phyloP scores from a whole-genome alignment of 306 rosid species.

The Quillaja saponaria region DNA sequence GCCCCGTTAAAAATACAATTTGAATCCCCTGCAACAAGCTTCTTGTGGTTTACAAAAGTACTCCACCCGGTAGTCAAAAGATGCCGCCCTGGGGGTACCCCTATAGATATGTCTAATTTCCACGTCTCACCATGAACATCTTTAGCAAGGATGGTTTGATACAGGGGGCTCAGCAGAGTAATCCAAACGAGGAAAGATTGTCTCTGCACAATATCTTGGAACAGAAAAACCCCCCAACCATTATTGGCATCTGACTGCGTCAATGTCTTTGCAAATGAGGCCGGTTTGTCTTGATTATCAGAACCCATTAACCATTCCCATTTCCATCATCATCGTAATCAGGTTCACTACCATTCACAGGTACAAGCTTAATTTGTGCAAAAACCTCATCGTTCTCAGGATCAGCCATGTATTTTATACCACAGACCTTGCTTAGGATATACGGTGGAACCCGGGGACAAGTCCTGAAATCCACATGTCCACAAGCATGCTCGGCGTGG shows the following conservation, averaged over 20 bases:
- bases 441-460: slow-evolving; percentile 57
- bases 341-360: slow-evolving; percentile 38
- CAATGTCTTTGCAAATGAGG: slow-evolving; percentile 82
- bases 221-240: slow-evolving; percentile 96
- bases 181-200: slow-evolving; percentile 85
- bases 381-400: slow-evolving; percentile 81
- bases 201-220: slow-evolving; percentile 90
- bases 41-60: slow-evolving; percentile 89
- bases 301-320: slow-evolving; percentile 48
- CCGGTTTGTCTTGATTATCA: slow-evolving; percentile 64
- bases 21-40: slow-evolving; percentile 89
- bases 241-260: slow-evolving; percentile 97
- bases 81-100: slow-evolving; percentile 93
- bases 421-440: slow-evolving; percentile 59
- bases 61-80: slow-evolving; percentile 98
- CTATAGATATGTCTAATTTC: slow-evolving; percentile 93
- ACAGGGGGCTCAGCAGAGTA: slow-evolving; percentile 78
- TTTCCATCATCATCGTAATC: slow-evolving; percentile 44
- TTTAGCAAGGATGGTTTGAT: slow-evolving; percentile 76
- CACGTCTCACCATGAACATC: slow-evolving; percentile 93
- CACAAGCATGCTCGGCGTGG: slow-evolving; percentile 86
- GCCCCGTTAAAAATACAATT: slow-evolving; percentile 85
- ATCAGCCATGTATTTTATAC: slow-evolving; percentile 83
- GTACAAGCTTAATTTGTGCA: slow-evolving; percentile 62
- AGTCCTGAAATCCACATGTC: slow-evolving; percentile 59